Evolutionary conservation across 2,329 filamentous ascomycete species (phyloP), one percentile per base, ranked within the genome.

Genomic region (Claviceps purpurea): DNA sequence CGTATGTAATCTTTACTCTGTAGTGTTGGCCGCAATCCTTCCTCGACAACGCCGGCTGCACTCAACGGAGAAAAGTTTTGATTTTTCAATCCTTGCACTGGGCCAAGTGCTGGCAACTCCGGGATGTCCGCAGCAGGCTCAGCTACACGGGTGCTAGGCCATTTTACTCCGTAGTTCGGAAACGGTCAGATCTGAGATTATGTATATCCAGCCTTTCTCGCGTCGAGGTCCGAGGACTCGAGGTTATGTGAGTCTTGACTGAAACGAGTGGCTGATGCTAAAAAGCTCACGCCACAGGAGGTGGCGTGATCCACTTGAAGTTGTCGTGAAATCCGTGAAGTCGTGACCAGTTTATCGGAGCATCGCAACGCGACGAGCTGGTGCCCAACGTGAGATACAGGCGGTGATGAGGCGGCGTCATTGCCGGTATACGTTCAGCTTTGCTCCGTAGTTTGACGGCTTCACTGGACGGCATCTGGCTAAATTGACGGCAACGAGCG

Each of bases 221-320:
- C 30, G 30, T 34, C 30, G 30, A 34, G 30, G 18, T 18, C 18
- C 18, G 18, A 18, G 18, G 18, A 18, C 18, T 18, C 18, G 18
- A 18, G 18, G 18, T 18, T 18, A 34, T 34, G 10, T 34, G 30
- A 11, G 10, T 34, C 30, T 3, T 34, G 30, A 34, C 30, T 34
- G 30, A 46, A 34, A 40, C 11, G 16, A 2, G 58, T 60, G 58
- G 58, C 58, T 60, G 54, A 53, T 59, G 56, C 58, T 58, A 45
- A 4, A 14, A 44, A 58, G 56, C 58, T 59, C 56, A 53, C 57
- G 58, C 58, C 58, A 60, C 58, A 59, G 52, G 55, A 57, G 55
- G 56, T 56, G 55, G 57, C 57, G 55, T 22, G 2, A 34, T 42
- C 42, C 48, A 42, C 26, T 20, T 11, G 2, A 5, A 20, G 39